phyloP scores from a whole-genome alignment of 257 asterid genomes.

The Solanum clarkiae region DNA sequence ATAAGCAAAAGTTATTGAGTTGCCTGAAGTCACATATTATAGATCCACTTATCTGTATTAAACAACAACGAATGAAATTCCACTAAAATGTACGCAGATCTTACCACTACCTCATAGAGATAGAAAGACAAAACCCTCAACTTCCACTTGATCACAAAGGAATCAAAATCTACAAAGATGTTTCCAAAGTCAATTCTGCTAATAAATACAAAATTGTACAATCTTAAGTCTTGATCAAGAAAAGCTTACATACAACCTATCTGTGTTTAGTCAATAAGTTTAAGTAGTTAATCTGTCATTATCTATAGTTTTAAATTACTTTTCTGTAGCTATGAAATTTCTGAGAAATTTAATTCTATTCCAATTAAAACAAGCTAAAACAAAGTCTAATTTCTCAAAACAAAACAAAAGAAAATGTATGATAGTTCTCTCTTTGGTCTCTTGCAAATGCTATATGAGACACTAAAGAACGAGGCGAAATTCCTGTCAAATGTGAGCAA shows the following conservation, averaged over 20 bases:
- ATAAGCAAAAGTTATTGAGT: neutral
- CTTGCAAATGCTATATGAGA: constrained; percentile 8
- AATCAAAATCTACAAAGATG: neutral
- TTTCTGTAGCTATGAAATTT: neutral
- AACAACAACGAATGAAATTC: too few relatives aligned
- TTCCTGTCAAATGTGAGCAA: constrained; percentile 7
- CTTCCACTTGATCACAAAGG: neutral
- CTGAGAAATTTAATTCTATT: neutral
- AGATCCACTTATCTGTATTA: neutral
- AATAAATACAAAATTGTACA: neutral
- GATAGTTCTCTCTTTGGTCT: neutral
- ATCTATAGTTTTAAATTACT: neutral
- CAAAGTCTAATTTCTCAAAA: neutral
- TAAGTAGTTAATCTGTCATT: neutral
- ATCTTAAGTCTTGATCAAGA: neutral
- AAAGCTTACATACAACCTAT: neutral
- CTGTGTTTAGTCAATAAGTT: neutral
- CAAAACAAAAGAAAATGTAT: neutral
- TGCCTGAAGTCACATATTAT: neutral
- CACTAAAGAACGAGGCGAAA: constrained; percentile 11
- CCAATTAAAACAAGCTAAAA: neutral
- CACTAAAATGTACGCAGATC: too few relatives aligned
- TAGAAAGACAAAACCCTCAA: too few relatives aligned
- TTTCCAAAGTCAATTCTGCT: neutral
- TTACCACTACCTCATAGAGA: too few relatives aligned